Conservation (phyloP, 2,329 filamentous ascomycete species). For the Colletotrichum sp. region DNA sequence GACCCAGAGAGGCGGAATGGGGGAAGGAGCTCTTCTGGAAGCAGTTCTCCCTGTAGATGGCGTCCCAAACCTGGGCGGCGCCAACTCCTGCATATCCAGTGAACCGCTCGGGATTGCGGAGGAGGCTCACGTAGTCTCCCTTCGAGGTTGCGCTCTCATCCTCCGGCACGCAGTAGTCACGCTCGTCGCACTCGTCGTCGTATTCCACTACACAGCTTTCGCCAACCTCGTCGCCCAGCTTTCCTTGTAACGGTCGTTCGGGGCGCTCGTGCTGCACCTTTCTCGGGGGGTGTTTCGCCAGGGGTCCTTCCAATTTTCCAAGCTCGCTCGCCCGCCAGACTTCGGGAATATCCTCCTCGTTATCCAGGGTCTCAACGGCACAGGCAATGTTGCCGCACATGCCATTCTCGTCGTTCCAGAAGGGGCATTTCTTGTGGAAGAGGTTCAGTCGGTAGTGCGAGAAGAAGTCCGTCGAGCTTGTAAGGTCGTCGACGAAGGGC, state of each 20-base stretch:
- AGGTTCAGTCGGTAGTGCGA: constrained; percentile 96
- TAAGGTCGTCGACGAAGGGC: constrained; percentile 80
- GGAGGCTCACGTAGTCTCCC: constrained; percentile 94
- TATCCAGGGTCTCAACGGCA: constrained; percentile 92
- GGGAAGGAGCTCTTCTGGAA: constrained; percentile 76
- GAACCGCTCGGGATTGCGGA: constrained; percentile 93
- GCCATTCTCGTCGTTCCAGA: constrained; percentile 91
- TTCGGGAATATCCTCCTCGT: constrained; percentile 89
- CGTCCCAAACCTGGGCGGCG: constrained; percentile 91
- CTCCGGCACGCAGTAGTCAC: constrained; percentile 96
- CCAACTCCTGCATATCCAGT: constrained; percentile 90
- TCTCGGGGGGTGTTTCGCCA: constrained; percentile 85
- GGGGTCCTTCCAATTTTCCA: constrained; percentile 89
- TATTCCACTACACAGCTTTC: constrained; percentile 98
- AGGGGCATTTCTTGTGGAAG: constrained; percentile 92
- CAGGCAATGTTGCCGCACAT: constrained; percentile 98
- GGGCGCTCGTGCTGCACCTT: constrained; percentile 71
- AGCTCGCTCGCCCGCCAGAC: constrained; percentile 93
- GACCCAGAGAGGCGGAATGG: constrained; percentile 59
- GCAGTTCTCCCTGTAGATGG: constrained; percentile 97
- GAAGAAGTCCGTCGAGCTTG: constrained; percentile 93
- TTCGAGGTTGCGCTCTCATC: constrained; percentile 87
- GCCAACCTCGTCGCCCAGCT: constrained; percentile 83
- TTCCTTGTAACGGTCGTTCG: constrained; percentile 77
- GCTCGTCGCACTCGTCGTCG: constrained; percentile 94